Percentiles rank a stretch among this genome's conserved stretches.
Evolutionary conservation across 1,284 basidiomycete genomes (phyloP).

Genomic region (Xerocomus minutiporus): DNA sequence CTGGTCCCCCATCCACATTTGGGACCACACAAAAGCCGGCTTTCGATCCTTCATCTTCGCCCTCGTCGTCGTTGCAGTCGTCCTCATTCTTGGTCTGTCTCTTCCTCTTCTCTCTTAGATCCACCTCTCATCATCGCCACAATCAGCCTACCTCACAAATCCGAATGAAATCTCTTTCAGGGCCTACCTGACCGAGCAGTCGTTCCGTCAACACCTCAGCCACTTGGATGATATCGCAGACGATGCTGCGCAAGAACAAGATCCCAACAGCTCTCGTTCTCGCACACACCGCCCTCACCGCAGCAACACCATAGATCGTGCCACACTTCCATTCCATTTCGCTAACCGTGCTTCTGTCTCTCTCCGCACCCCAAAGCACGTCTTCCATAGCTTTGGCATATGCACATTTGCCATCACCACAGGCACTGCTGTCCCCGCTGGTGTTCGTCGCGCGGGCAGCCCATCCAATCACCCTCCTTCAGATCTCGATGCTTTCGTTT

Average conservation of each 20-base stretch:
- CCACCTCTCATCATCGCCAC: slow-evolving; percentile 14
- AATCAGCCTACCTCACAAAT: slow-evolving; percentile 86
- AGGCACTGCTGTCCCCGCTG: slow-evolving; percentile 26
- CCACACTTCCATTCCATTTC: slow-evolving; percentile 70
- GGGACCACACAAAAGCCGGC: slow-evolving; percentile 55
- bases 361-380: slow-evolving; percentile 88
- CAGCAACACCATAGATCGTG: slow-evolving; percentile 21
- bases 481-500: slow-evolving; percentile 43
- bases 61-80: slow-evolving; percentile 60
- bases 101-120: background rate
- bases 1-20: slow-evolving; percentile 38
- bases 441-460: slow-evolving; percentile 16
- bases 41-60: slow-evolving; percentile 64
- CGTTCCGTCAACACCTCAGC: slow-evolving; percentile 89
- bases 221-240: slow-evolving; percentile 72
- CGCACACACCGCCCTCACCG: slow-evolving; percentile 29
- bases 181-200: slow-evolving; percentile 90
- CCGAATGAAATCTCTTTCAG: slow-evolving; percentile 90
- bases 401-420: slow-evolving; percentile 69
- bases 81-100: slow-evolving; percentile 66
- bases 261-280: slow-evolving; percentile 33
- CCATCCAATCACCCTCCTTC: slow-evolving; percentile 26
- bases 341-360: slow-evolving; percentile 88
- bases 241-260: slow-evolving; percentile 38
- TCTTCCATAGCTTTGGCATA: slow-evolving; percentile 78